Conservation (phyloP, 2,329 filamentous ascomycete species). For the Stagonosporopsis rhizophila region DNA sequence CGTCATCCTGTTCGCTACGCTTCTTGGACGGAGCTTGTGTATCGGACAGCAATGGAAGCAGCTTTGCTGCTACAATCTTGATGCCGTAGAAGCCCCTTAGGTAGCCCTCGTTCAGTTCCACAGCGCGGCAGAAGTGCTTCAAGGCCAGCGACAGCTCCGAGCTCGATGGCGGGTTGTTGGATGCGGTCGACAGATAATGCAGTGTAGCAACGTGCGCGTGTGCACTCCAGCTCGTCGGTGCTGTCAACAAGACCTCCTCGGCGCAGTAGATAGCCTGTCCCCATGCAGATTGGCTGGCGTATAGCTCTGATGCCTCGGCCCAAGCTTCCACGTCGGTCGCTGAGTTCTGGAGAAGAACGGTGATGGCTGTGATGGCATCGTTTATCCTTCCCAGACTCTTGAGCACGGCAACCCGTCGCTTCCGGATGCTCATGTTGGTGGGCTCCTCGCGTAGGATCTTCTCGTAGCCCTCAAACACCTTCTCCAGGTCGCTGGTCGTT, state of each 20-base stretch:
- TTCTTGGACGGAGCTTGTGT: conserved; percentile 30
- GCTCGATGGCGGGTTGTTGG: conserved; percentile 38
- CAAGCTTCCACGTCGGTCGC: conserved; percentile 93
- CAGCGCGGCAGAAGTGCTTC: conserved; percentile 85
- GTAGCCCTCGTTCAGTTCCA: conserved; percentile 94
- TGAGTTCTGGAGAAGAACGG: conserved; percentile 77
- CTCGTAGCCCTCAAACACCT: conserved; percentile 79
- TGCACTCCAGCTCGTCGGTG: conserved; percentile 95
- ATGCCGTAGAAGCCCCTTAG: conserved; percentile 91
- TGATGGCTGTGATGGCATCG: conserved; percentile 78
- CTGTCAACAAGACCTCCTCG: conserved; percentile 86
- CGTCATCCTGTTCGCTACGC: conserved; percentile 42
- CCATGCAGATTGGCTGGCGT: conserved; percentile 79
- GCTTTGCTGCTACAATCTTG: conserved; percentile 69
- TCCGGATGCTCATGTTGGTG: conserved; percentile 83
- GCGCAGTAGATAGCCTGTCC: conserved; percentile 85
- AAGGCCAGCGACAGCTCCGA: conserved; percentile 71
- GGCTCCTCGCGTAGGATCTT: conserved; percentile 74
- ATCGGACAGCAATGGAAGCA: conserved; percentile 43
- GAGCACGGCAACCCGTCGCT: conserved; percentile 82
- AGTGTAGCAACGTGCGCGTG: conserved; percentile 88
- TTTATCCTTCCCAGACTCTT: conserved; percentile 71
- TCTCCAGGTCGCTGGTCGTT: conserved; percentile 69
- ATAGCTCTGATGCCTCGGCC: conserved; percentile 89
- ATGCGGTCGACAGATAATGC: conserved; percentile 69